Percentiles rank a stretch among this genome's conserved stretches.
phyloP scores from a whole-genome alignment of 2,329 filamentous ascomycete genomes.

The Chrysoporthe puriensis region DNA sequence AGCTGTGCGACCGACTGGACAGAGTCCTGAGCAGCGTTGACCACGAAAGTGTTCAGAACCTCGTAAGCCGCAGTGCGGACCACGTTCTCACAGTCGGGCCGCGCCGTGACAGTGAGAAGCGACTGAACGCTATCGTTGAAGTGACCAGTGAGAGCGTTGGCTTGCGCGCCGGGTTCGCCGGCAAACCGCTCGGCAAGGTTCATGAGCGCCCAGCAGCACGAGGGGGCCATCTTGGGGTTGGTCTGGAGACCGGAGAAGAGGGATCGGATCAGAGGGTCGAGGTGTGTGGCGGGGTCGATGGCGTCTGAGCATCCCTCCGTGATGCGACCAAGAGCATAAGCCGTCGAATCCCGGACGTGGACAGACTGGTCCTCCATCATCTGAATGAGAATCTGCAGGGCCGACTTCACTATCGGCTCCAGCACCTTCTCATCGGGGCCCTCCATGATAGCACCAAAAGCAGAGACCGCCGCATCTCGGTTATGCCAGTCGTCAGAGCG shows the following conservation, averaged over 20 bases:
- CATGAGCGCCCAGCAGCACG: slow-evolving; percentile 99
- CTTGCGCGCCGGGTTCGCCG: slow-evolving; percentile 74
- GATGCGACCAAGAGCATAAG: slow-evolving; percentile 93
- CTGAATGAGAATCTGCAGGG: slow-evolving; percentile 84
- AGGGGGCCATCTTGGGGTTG: slow-evolving; percentile 95
- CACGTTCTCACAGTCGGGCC: slow-evolving; percentile 79
- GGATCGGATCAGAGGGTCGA: slow-evolving; percentile 82
- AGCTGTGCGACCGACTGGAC: slow-evolving; percentile 78
- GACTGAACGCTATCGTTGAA: slow-evolving; percentile 91
- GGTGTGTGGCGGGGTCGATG: slow-evolving; percentile 82
- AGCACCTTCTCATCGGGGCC: slow-evolving; percentile 91
- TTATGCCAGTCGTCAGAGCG: slow-evolving; percentile 92
- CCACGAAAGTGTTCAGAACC: slow-evolving; percentile 92
- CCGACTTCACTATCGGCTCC: slow-evolving; percentile 94
- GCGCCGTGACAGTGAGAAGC: slow-evolving; percentile 83
- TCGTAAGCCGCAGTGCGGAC: slow-evolving; percentile 96
- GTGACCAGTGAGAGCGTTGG: slow-evolving; percentile 86
- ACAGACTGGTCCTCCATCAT: slow-evolving; percentile 90
- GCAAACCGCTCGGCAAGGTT: slow-evolving; percentile 96
- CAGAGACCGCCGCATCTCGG: slow-evolving; percentile 93
- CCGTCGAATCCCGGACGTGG: slow-evolving; percentile 93
- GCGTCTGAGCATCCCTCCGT: slow-evolving; percentile 91
- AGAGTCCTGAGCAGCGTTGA: slow-evolving; percentile 86
- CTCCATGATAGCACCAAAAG: slow-evolving; percentile 98
- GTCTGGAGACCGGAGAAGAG: slow-evolving; percentile 89